These are phyloP conservation scores for Sarocladium kiliense DNA, from an alignment of 2,329 filamentous ascomycete species.

Conservation along the genomic window DNA sequence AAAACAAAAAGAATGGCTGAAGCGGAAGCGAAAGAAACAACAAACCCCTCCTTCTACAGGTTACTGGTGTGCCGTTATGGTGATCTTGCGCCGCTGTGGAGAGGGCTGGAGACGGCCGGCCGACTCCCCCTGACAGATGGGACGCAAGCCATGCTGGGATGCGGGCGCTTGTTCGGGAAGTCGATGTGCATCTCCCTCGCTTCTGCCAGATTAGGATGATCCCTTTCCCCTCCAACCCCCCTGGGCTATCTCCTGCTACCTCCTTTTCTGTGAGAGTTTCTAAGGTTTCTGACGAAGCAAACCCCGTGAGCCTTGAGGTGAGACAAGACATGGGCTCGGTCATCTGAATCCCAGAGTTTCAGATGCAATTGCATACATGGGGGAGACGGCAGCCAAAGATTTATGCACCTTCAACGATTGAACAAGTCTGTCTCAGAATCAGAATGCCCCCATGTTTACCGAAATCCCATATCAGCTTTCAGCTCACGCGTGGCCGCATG, in stretches of 20 bases:
- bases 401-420: background rate
- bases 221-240: background rate
- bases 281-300: background rate
- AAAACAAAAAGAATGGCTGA: too few species aligned
- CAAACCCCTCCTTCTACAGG: background rate
- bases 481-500: background rate
- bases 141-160: background rate
- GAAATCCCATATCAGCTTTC: background rate
- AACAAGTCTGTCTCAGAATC: background rate
- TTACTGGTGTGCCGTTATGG: background rate
- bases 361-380: slow-evolving; percentile 1
- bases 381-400: background rate
- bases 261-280: background rate
- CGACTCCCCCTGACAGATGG: slow-evolving; percentile 1
- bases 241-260: background rate
- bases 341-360: slow-evolving; percentile 6
- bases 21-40: background rate
- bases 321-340: slow-evolving; percentile 4
- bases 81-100: background rate
- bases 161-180: slow-evolving; percentile 2
- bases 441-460: background rate
- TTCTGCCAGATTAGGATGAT: slow-evolving; percentile 1
- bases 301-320: background rate
- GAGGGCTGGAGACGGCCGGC: background rate
- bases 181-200: background rate